phyloP scores from a whole-genome alignment of 768 basidiomycete species.

The Leccinum rimulosum region DNA sequence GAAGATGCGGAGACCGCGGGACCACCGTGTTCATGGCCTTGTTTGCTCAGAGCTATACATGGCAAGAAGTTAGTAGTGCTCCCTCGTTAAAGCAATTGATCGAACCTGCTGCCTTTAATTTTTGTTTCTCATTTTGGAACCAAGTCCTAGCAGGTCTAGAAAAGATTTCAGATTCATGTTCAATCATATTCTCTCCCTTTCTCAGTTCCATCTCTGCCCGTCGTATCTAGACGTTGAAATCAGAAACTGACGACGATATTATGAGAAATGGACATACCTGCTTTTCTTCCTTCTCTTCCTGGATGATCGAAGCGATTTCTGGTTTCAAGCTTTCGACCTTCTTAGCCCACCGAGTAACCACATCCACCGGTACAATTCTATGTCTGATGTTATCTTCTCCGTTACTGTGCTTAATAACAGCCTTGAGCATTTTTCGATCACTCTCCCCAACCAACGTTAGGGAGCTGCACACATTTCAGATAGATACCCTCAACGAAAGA shows the following conservation, averaged over 20 bases:
- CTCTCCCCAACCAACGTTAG: slow-evolving; percentile 94
- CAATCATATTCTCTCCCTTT: slow-evolving; percentile 94
- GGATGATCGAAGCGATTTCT: slow-evolving; percentile 76
- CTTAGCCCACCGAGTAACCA: slow-evolving; percentile 64
- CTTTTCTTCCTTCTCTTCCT: slow-evolving; percentile 96
- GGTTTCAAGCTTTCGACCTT: slow-evolving; percentile 68
- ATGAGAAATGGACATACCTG: slow-evolving; percentile 47
- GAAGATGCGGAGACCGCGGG: slow-evolving; percentile 38
- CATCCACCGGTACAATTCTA: slow-evolving; percentile 79
- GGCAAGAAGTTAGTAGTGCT: slow-evolving; percentile 3
- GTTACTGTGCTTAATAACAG: slow-evolving; percentile 84
- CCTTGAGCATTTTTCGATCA: slow-evolving; percentile 95
- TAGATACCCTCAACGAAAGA: not conserved
- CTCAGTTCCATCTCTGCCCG: slow-evolving; percentile 94
- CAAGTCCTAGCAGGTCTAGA: slow-evolving; percentile 95
- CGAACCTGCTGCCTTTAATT: slow-evolving; percentile 72
- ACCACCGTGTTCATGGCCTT: slow-evolving; percentile 61
- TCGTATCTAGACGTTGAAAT: slow-evolving; percentile 53
- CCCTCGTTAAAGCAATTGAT: not conserved
- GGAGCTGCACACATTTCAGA: slow-evolving; percentile 50
- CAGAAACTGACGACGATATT: slow-evolving; percentile 5
- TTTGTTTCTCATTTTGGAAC: slow-evolving; percentile 92
- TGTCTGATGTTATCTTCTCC: slow-evolving; percentile 83
- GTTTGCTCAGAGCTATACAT: slow-evolving; percentile 67
- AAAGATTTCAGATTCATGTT: slow-evolving; percentile 90